Conservation (phyloP, 192 early-diverging fungal genomes). For the Backusella parvicylindrica region DNA sequence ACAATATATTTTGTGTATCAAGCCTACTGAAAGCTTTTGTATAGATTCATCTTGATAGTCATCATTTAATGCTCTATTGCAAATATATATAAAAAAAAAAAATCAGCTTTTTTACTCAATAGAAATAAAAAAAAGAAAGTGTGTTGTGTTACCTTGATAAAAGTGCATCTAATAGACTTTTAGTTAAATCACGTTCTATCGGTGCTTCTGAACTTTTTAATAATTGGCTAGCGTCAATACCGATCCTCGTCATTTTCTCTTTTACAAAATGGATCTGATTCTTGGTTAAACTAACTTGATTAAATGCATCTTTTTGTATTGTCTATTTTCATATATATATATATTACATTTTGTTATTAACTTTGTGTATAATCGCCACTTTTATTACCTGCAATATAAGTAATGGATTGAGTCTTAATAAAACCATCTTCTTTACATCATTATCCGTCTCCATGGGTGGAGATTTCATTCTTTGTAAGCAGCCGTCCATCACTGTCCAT, state of each 20-base stretch:
- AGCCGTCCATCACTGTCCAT: not conserved
- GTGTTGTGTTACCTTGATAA: not conserved
- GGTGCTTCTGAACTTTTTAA: conserved; percentile 1
- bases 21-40: not conserved
- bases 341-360: too few relatives aligned
- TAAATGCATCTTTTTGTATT: not conserved
- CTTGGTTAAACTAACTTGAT: not conserved
- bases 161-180: not conserved
- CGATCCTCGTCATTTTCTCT: not conserved
- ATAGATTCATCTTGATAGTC: not conserved
- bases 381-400: not conserved
- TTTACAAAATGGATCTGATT: not conserved
- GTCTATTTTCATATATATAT: too few relatives aligned
- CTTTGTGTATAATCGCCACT: too few relatives aligned
- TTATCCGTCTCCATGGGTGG: not conserved
- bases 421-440: not conserved
- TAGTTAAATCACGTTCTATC: conserved; percentile 1
- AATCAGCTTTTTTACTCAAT: not conserved
- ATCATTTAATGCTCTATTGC: not conserved
- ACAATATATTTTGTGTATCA: not conserved
- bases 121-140: not conserved
- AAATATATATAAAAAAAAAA: too few relatives aligned
- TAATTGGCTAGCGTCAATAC: conserved; percentile 1
- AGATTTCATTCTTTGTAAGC: not conserved
- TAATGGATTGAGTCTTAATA: not conserved